phyloP scores from a whole-genome alignment of 2,329 filamentous ascomycete species.

The Colletotrichum sp. region DNA sequence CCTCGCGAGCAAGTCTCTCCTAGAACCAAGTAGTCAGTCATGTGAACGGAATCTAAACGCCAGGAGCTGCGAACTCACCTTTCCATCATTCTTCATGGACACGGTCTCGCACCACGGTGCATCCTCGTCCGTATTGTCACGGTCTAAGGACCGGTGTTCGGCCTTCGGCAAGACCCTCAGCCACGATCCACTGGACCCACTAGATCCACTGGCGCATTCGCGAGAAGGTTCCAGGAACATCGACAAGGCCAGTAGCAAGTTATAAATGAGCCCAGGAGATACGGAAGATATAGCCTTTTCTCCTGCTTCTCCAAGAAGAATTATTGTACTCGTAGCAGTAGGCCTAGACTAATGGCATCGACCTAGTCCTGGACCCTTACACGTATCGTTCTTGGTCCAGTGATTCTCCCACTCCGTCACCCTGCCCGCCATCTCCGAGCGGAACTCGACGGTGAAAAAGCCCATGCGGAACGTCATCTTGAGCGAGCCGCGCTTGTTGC shows the following conservation, averaged over 20 bases:
- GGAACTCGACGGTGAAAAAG: not conserved
- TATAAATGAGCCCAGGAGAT: no score
- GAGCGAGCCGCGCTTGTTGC: not conserved
- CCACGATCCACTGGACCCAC: no score
- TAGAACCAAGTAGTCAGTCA: not conserved
- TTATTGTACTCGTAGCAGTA: no score
- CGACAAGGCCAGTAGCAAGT: no score
- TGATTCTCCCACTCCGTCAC: not conserved
- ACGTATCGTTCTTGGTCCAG: not conserved
- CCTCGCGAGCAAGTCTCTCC: not conserved
- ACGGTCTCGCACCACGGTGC: not conserved
- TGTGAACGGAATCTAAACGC: rapidly evolving
- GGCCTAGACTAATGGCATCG: no score
- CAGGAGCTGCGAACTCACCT: not conserved
- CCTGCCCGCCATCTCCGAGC: not conserved
- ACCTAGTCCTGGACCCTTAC: no score
- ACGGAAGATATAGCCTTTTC: no score
- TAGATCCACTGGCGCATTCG: no score
- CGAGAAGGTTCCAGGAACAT: no score
- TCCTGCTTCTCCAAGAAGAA: no score
- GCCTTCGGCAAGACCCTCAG: no score
- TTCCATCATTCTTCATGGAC: not conserved
- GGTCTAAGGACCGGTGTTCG: no score
- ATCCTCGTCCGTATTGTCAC: not conserved
- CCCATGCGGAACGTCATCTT: not conserved